Evolutionary conservation across 495 filamentous ascomycete species (phyloP).

Genomic region (Articulospora tetracladia): DNA sequence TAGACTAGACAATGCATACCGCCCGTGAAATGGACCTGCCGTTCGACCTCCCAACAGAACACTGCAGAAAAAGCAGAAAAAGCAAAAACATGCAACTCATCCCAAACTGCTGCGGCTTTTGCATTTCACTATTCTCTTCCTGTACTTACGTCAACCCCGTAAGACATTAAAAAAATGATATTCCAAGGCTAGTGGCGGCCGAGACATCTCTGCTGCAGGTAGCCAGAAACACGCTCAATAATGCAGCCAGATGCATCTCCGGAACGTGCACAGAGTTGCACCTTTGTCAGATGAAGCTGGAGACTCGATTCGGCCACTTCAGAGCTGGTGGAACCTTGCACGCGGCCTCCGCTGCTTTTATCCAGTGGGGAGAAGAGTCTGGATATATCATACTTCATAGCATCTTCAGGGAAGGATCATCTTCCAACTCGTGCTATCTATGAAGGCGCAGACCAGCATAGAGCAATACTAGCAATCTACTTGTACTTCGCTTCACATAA

Average conservation of each 20-base stretch:
- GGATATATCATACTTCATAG: background rate
- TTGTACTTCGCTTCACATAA: background rate
- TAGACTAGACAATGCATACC: background rate
- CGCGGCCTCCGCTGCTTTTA: background rate
- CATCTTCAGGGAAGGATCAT: background rate
- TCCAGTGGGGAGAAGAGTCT: background rate
- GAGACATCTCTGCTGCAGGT: background rate
- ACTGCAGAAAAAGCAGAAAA: background rate
- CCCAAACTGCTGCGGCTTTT: background rate
- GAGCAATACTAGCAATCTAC: background rate
- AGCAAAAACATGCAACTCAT: background rate
- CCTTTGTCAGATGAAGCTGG: background rate
- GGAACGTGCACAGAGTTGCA: background rate
- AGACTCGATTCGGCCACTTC: background rate
- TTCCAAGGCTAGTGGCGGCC: background rate
- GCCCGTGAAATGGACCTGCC: background rate
- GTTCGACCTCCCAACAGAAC: background rate
- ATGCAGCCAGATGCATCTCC: background rate
- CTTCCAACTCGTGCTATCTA: background rate
- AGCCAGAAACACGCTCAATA: background rate
- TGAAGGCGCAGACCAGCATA: background rate
- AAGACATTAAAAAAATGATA: background rate
- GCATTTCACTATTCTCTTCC: background rate
- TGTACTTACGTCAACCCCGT: background rate
- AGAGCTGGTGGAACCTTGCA: background rate